Evolutionary conservation across 108 stramenopile genomes (phyloP).

Genomic region (Epipyxis sp.): DNA sequence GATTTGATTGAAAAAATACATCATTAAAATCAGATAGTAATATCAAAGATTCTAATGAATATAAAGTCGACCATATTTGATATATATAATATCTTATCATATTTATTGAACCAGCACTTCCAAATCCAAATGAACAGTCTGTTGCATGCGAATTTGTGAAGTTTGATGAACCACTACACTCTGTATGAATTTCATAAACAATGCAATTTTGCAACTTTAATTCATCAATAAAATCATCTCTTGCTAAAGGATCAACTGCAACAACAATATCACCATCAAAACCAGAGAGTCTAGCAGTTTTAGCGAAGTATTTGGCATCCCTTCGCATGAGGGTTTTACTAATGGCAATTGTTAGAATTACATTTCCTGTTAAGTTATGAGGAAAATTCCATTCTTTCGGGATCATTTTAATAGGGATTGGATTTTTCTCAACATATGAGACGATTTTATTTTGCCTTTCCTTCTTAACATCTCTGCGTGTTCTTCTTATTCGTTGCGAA

Average conservation of each 20-base stretch:
- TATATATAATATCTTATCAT: background rate
- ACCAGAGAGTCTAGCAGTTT: background rate
- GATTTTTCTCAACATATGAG: too few relatives aligned
- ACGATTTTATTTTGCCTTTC: too few relatives aligned
- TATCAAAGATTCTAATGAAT: background rate
- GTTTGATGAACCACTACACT: background rate
- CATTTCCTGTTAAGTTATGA: too few relatives aligned
- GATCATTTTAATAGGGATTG: too few relatives aligned
- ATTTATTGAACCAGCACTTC: background rate
- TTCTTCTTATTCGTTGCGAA: too few relatives aligned
- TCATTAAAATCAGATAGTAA: slow-evolving; percentile 6
- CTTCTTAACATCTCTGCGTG: too few relatives aligned
- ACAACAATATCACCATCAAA: slow-evolving; percentile 17
- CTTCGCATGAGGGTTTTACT: background rate
- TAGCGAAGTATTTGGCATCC: background rate
- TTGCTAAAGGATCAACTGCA: background rate
- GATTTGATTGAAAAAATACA: slow-evolving; percentile 9
- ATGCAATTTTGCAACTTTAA: background rate
- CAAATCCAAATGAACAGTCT: background rate
- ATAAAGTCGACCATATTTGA: background rate
- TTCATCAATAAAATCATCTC: background rate
- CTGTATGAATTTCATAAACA: background rate
- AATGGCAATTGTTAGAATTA: background rate
- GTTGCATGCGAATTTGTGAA: background rate
- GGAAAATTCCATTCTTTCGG: too few relatives aligned